A percentile compares a stretch with the other conserved stretches of the same genome.
Evolutionary conservation across 1,139 yeast genomes (phyloP).

Genomic region (Geotrichum siamense): DNA sequence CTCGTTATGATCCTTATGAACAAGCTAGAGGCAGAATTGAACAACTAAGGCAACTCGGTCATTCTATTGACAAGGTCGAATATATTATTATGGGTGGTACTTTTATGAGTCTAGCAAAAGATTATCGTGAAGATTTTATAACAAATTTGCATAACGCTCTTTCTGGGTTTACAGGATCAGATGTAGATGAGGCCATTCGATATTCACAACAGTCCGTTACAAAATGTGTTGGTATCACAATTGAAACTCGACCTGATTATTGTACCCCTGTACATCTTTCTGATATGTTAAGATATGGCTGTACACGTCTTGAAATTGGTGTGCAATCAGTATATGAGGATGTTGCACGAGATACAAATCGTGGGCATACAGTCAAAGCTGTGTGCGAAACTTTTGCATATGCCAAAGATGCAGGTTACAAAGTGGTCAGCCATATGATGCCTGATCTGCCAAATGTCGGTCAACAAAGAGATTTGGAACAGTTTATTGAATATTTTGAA

Average conservation of each 20-base stretch:
- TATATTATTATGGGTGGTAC: conserved; percentile 99
- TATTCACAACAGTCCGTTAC: conserved; percentile 93
- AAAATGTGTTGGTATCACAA: conserved; percentile 96
- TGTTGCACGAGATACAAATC: conserved; percentile 95
- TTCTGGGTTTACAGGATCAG: conserved; percentile 83
- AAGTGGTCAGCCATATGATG: conserved; percentile 98
- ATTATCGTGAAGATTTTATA: conserved; percentile 83
- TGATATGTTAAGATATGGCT: conserved; percentile 93
- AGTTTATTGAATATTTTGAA: conserved; percentile 91
- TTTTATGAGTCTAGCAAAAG: conserved; percentile 87
- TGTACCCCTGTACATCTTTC: conserved; percentile 93
- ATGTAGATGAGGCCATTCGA: conserved; percentile 82
- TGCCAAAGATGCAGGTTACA: conserved; percentile 97
- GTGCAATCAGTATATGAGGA: conserved; percentile 97
- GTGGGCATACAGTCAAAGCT: conserved; percentile 96
- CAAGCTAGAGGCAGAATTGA: conserved; percentile 98
- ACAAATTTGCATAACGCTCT: conserved; percentile 89
- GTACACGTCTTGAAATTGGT: conserved; percentile 94
- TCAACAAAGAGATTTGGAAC: conserved; percentile 95
- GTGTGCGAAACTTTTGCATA: conserved; percentile 93
- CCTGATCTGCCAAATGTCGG: conserved; percentile 98
- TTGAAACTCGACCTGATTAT: conserved; percentile 97
- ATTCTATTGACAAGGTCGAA: conserved; percentile 93
- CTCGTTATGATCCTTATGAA: conserved; percentile 96
- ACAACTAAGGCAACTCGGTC: conserved; percentile 91